phyloP scores from a whole-genome alignment of 2,329 filamentous ascomycete genomes.

The Paracamarosporium sp. region DNA sequence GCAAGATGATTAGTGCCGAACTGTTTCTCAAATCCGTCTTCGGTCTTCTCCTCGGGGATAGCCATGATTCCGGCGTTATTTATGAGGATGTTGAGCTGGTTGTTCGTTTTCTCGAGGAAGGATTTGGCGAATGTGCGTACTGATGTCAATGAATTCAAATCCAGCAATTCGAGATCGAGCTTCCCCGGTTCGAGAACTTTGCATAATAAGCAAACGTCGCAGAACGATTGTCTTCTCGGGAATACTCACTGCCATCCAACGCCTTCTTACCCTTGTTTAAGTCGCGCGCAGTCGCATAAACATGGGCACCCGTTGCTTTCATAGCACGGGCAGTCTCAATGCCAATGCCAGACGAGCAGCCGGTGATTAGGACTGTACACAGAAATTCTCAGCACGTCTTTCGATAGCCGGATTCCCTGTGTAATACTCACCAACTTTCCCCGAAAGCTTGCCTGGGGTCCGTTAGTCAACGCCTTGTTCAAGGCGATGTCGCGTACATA shows the following conservation, averaged over 20 bases:
- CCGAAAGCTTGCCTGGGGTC: conserved; percentile 32
- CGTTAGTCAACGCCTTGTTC: neutral
- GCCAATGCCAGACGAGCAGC: conserved; percentile 32
- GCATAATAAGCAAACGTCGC: neutral
- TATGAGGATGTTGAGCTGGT: conserved; percentile 29
- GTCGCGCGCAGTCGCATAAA: conserved; percentile 55
- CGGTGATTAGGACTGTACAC: conserved; percentile 28
- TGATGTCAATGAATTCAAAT: conserved; percentile 20
- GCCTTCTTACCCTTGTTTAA: conserved; percentile 27
- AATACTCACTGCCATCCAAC: conserved; percentile 3
- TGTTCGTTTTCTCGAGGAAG: conserved; percentile 19
- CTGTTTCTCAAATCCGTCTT: conserved; percentile 44
- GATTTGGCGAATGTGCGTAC: conserved; percentile 22
- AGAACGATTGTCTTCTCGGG: neutral
- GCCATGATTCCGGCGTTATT: conserved; percentile 45
- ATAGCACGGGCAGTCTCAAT: conserved; percentile 47
- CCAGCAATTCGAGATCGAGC: conserved; percentile 22
- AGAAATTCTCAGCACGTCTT: neutral
- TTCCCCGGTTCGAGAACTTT: conserved; percentile 18
- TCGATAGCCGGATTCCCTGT: neutral
- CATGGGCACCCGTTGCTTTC: conserved; percentile 52
- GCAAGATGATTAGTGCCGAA: conserved; percentile 56
- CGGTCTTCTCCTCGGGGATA: conserved; percentile 25
- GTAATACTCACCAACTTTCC: conserved; percentile 20
- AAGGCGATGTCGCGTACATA: neutral